A percentile compares a stretch with the other conserved stretches of the same genome.
phyloP scores from a whole-genome alignment of 2,329 filamentous ascomycete species.

The Pseudogymnoascus sp. region DNA sequence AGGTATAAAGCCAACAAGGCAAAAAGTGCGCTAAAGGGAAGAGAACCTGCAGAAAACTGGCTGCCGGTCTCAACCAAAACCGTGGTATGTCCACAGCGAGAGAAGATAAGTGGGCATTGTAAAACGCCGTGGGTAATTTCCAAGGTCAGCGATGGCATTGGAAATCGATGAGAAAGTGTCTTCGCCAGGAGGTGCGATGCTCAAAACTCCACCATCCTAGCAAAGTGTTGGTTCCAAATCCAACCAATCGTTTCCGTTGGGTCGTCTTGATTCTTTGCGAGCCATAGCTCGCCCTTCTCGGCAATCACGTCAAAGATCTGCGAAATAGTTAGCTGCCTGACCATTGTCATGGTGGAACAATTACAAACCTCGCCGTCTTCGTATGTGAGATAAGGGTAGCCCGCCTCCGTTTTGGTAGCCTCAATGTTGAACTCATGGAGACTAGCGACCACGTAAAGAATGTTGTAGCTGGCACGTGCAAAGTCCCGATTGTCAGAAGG shows the following conservation, averaged over 20 bases:
- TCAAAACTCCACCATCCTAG: constrained; percentile 24
- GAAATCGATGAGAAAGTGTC: neutral
- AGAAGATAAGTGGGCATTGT: neutral
- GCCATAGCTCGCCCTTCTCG: constrained; percentile 95
- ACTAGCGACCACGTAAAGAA: constrained; percentile 86
- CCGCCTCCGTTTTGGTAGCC: constrained; percentile 81
- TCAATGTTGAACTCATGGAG: constrained; percentile 97
- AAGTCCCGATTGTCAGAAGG: constrained; percentile 48
- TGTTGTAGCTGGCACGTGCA: constrained; percentile 49
- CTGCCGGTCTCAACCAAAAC: neutral
- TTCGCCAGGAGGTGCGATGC: neutral
- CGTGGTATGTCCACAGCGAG: neutral
- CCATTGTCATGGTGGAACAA: neutral
- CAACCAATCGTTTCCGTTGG: constrained; percentile 70
- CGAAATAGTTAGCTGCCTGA: constrained; percentile 3
- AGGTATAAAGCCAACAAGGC: constrained; percentile 3
- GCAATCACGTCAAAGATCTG: constrained; percentile 85
- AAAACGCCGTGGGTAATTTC: neutral
- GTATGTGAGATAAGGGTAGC: constrained; percentile 93
- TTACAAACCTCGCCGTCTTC: constrained; percentile 73
- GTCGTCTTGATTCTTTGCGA: constrained; percentile 96
- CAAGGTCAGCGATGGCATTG: neutral
- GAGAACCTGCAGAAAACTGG: neutral
- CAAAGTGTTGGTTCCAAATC: constrained; percentile 99
- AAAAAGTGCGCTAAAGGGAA: constrained; percentile 1